phyloP scores from a whole-genome alignment of 441 rosid genomes.

The Viola pubescens region DNA sequence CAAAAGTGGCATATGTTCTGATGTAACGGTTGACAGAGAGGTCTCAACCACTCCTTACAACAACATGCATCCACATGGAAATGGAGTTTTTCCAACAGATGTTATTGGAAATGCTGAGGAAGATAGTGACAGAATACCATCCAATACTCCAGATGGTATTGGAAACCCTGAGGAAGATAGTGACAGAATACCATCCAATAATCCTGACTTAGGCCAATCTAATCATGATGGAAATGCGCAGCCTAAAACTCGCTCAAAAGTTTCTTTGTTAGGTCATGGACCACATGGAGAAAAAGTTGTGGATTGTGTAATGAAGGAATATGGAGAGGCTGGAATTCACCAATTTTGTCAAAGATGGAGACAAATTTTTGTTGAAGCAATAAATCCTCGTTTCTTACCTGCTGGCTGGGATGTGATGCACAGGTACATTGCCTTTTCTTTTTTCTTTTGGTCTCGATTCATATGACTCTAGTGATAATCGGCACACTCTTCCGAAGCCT shows the following conservation, averaged over 20 bases:
- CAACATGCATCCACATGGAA: constrained; percentile 19
- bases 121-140: constrained; percentile 13
- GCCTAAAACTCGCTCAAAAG: constrained; percentile 44
- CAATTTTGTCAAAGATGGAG: constrained; percentile 92
- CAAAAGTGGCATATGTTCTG: constrained; percentile 18
- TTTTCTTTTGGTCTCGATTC: not conserved
- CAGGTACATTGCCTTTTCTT: constrained; percentile 34
- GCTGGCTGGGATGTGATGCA: constrained; percentile 86
- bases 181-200: constrained; percentile 19
- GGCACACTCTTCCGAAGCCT: too few relatives aligned
- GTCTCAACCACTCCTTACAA: constrained; percentile 14
- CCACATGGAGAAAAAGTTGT: constrained; percentile 92
- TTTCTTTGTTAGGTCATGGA: constrained; percentile 89
- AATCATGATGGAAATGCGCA: constrained; percentile 24
- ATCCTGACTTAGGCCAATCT: constrained; percentile 19
- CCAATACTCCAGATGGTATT: not conserved
- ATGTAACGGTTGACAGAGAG: constrained; percentile 20
- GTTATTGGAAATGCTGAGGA: constrained; percentile 25
- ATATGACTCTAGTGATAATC: not conserved
- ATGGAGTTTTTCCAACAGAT: constrained; percentile 22
- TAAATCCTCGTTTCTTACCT: constrained; percentile 76
- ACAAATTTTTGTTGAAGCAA: constrained; percentile 73
- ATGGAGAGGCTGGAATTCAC: constrained; percentile 61
- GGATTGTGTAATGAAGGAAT: constrained; percentile 47
- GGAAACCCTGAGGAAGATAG: constrained; percentile 23